Evolutionary conservation across 148 eudicot species (phyloP).

Genomic region (Polygonum maritimum): DNA sequence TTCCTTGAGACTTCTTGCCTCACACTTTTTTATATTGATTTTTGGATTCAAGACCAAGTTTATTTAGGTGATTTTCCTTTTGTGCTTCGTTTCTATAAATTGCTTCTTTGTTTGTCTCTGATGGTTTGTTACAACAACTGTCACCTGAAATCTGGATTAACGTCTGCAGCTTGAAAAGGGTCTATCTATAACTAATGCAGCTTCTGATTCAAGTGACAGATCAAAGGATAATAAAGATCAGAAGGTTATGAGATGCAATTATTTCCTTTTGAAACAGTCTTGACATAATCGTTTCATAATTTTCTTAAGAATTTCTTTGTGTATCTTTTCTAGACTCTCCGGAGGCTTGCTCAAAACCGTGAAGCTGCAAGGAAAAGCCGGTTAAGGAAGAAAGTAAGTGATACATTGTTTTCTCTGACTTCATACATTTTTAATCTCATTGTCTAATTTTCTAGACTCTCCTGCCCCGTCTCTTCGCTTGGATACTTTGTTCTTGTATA

Average conservation of each 20-base stretch:
- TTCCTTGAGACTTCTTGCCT: not conserved
- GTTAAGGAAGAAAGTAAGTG: constrained; percentile 42
- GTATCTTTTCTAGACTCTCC: constrained; percentile 29
- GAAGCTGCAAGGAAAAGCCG: constrained; percentile 60
- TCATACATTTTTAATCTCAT: not conserved
- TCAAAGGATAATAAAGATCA: constrained; percentile 46
- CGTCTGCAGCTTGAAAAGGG: constrained; percentile 29
- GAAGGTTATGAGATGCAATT: constrained; percentile 23
- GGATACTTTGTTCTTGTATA: not conserved
- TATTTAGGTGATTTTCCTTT: not conserved
- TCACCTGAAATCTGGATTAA: constrained; percentile 5
- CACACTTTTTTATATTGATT: not conserved
- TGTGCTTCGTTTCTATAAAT: not conserved
- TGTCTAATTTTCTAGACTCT: not conserved
- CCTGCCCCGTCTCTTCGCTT: not conserved
- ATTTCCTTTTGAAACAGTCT: constrained; percentile 2
- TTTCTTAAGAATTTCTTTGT: not conserved
- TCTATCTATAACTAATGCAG: constrained; percentile 19
- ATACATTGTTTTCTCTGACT: not conserved
- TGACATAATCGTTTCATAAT: not conserved
- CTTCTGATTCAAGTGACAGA: constrained; percentile 52
- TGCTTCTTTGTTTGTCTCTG: not conserved
- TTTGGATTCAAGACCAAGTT: not conserved
- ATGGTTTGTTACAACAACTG: not conserved
- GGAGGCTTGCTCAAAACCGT: constrained; percentile 60